Evolutionary conservation across 2,329 filamentous ascomycete species (phyloP).

Genomic region (Thelonectria blattea): DNA sequence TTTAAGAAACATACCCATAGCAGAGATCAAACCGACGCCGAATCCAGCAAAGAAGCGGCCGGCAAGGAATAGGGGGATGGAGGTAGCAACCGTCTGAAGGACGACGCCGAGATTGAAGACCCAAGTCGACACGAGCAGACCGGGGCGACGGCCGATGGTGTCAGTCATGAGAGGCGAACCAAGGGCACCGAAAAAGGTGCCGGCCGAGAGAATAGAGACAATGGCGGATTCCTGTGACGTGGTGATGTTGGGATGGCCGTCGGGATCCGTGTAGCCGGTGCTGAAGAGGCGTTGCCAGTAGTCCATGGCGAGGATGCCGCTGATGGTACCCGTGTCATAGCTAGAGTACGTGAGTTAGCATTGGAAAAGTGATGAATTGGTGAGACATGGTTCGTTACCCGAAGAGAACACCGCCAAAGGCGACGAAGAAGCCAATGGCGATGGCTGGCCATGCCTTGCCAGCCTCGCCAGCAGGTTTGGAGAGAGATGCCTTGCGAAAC

Average conservation of each 20-base stretch:
- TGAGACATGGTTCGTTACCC: constrained; percentile 46
- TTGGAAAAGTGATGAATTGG: not conserved
- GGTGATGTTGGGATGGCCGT: constrained; percentile 45
- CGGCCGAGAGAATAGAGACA: constrained; percentile 78
- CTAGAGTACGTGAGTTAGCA: constrained; percentile 33
- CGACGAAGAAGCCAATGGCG: constrained; percentile 64
- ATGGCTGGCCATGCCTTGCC: constrained; percentile 68
- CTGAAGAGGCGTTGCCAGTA: constrained; percentile 54
- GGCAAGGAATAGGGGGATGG: constrained; percentile 69
- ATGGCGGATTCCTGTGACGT: constrained; percentile 66
- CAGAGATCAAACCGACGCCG: constrained; percentile 75
- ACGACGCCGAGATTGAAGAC: constrained; percentile 73
- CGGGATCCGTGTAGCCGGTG: constrained; percentile 37
- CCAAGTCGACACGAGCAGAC: constrained; percentile 64
- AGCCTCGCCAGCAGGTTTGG: constrained; percentile 56
- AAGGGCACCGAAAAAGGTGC: constrained; percentile 72
- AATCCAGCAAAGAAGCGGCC: constrained; percentile 77
- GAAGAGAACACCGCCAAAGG: constrained; percentile 66
- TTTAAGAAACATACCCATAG: constrained; percentile 54
- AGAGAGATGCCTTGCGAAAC: not conserved
- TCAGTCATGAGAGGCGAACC: constrained; percentile 67
- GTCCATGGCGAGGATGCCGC: constrained; percentile 49
- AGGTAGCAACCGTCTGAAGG: constrained; percentile 67
- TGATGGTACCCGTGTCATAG: constrained; percentile 66
- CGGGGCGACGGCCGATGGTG: constrained; percentile 67